A percentile compares a stretch with the other conserved stretches of the same genome.
These are phyloP conservation scores for Venturia effusa DNA, from an alignment of 2,329 filamentous ascomycete species.

Conservation along the genomic window DNA sequence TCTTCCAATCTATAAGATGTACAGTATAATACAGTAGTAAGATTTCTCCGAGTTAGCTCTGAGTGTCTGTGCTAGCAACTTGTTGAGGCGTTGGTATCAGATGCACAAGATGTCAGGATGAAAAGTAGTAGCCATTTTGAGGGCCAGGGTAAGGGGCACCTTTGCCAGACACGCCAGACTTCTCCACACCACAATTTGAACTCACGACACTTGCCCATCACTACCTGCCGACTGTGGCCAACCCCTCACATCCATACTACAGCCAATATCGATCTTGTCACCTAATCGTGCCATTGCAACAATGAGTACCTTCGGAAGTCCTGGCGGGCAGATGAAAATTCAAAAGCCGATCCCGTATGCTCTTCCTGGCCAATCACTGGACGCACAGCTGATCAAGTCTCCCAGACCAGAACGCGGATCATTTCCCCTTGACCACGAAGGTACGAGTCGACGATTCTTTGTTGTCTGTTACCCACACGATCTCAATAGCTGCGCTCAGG, in stretches of 20 bases:
- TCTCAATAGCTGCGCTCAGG: slow-evolving; percentile 10
- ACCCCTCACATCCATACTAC: background rate
- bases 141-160: background rate
- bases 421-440: slow-evolving; percentile 94
- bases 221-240: no score
- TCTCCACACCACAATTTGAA: background rate
- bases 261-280: no score
- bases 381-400: slow-evolving; percentile 5
- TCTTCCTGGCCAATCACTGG: slow-evolving; percentile 2
- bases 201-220: background rate
- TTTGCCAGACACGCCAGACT: background rate
- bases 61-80: background rate
- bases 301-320: slow-evolving; percentile 48
- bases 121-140: background rate
- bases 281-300: background rate
- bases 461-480: background rate
- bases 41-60: background rate
- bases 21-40: background rate
- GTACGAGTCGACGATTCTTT: slow-evolving; percentile 27
- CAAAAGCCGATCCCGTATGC: slow-evolving; percentile 61
- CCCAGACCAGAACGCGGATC: slow-evolving; percentile 80
- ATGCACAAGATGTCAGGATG: background rate
- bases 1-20: background rate
- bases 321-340: slow-evolving; percentile 53
- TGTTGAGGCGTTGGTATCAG: background rate